phyloP scores from a whole-genome alignment of 73 alveolate genomes.

The Loxodes magnus region DNA sequence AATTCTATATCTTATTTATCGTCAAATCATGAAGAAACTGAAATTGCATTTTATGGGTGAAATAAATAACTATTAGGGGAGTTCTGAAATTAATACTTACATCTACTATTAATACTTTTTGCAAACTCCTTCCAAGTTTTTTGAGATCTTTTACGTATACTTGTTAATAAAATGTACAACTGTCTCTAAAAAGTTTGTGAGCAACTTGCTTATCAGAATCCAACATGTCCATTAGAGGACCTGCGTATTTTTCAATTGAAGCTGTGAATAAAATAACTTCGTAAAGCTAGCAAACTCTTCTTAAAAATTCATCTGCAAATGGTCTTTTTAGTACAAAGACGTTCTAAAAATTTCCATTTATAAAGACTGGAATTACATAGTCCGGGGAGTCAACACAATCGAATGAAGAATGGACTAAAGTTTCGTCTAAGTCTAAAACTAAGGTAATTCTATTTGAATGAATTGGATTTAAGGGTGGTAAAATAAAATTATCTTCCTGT shows the following conservation, averaged over 20 bases:
- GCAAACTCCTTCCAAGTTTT: constrained; percentile 35
- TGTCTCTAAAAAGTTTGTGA: constrained; percentile 33
- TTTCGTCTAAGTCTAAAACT: constrained; percentile 55
- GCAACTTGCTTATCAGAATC: constrained; percentile 23
- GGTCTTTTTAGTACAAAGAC: constrained; percentile 73
- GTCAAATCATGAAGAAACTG: constrained; percentile 31
- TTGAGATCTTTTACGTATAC: constrained; percentile 34
- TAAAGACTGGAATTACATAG: neutral
- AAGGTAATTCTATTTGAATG: constrained; percentile 20
- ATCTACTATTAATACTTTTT: constrained; percentile 39
- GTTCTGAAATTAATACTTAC: constrained; percentile 18
- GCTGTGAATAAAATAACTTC: constrained; percentile 54
- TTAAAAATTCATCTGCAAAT: constrained; percentile 61
- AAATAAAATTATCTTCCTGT: too few relatives aligned
- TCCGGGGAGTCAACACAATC: constrained; percentile 4
- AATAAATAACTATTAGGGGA: constrained; percentile 66
- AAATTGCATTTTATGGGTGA: constrained; percentile 67
- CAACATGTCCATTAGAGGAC: constrained; percentile 35
- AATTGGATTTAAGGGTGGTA: neutral
- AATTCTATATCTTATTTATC: constrained; percentile 34
- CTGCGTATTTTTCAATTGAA: constrained; percentile 38
- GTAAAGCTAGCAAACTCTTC: constrained; percentile 28
- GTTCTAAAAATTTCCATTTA: constrained; percentile 4
- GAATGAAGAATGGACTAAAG: constrained; percentile 42
- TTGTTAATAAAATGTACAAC: constrained; percentile 27